phyloP scores from a whole-genome alignment of 345 rosid genomes.

The Aurinia saxatilis region DNA sequence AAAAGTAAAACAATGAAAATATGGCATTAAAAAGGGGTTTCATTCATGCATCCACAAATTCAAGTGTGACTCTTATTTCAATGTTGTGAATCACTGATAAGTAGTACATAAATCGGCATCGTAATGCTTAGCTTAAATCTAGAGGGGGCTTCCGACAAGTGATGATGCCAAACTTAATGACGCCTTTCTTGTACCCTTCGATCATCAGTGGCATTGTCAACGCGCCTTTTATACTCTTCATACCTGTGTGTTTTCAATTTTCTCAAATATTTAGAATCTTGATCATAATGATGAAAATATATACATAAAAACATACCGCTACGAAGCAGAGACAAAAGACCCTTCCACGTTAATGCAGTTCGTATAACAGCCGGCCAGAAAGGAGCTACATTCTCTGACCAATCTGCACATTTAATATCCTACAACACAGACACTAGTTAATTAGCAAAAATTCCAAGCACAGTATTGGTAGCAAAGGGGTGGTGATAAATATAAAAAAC shows the following conservation, averaged over 20 bases:
- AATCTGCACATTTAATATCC: conserved; percentile 84
- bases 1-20: too few species aligned
- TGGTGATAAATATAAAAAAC: conserved; percentile 27
- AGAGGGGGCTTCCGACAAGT: conserved; percentile 65
- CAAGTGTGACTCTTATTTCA: background rate
- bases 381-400: conserved; percentile 79
- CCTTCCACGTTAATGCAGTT: conserved; percentile 82
- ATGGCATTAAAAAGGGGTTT: background rate
- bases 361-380: conserved; percentile 91
- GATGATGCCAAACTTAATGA: conserved; percentile 72
- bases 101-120: background rate
- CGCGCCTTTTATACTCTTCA: conserved; percentile 77
- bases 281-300: background rate
- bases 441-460: background rate
- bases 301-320: conserved; percentile 39
- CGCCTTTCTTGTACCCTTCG: conserved; percentile 73
- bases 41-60: background rate
- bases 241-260: conserved; percentile 32
- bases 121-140: background rate
- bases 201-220: conserved; percentile 90
- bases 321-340: conserved; percentile 54
- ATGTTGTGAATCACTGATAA: background rate
- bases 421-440: conserved; percentile 12
- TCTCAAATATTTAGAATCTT: background rate
- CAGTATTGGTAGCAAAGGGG: background rate